These are phyloP conservation scores for Leccinum broughii DNA, from an alignment of 768 basidiomycete species.

Conservation along the genomic window DNA sequence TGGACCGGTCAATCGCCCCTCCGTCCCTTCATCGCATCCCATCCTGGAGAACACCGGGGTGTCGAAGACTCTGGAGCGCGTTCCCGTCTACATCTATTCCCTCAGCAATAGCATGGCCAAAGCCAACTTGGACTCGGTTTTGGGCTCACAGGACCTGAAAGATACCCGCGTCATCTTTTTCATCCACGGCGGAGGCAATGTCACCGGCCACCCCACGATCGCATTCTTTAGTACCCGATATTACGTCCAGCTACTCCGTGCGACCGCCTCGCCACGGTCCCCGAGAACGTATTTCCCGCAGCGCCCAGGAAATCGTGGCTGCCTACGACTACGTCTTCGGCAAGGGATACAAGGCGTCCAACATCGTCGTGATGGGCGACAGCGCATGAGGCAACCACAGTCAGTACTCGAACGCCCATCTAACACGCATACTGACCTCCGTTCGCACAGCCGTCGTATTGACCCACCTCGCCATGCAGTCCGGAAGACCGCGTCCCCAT, in stretches of 20 bases:
- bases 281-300: conserved; percentile 23
- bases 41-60: background rate
- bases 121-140: no score
- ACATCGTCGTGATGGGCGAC: conserved; percentile 23
- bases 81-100: no score
- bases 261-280: conserved; percentile 15
- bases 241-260: conserved; percentile 14
- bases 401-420: conserved; percentile 3
- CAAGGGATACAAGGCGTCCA: conserved; percentile 21
- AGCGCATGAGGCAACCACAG: conserved; percentile 30
- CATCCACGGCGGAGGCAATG: conserved; percentile 11
- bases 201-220: conserved; percentile 19
- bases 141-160: no score
- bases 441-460: conserved; percentile 19
- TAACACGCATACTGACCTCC: no score
- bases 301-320: conserved; percentile 23
- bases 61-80: no score
- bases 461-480: conserved; percentile 47
- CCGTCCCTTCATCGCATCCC: no score
- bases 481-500: conserved; percentile 45
- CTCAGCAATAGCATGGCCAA: no score
- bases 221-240: conserved; percentile 1
- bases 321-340: conserved; percentile 30
- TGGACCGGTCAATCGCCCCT: no score
- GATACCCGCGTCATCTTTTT: no score